Evolutionary conservation across 2,329 filamentous ascomycete genomes (phyloP), one percentile per base, ranked within the genome.

Genomic region (Calcarisporium arbuscula): DNA sequence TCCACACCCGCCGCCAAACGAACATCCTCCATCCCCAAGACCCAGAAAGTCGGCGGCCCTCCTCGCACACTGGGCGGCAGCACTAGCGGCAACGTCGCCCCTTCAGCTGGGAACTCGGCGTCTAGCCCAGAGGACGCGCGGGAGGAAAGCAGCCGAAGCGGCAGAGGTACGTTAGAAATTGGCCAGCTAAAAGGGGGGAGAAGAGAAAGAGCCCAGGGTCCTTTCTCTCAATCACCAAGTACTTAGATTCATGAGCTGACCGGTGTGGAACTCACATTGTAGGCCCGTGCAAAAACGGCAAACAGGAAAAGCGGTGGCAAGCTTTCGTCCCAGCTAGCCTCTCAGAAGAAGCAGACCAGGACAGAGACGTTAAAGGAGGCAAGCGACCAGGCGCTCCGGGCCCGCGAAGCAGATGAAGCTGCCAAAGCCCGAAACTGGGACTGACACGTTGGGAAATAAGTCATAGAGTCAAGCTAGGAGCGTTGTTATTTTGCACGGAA

Each of bases 301-400:
- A 62, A 59, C 39, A 77, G 65, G 59, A n/a, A n/a, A n/a, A n/a
- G n/a, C n/a, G 62, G 63, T 30, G 77, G 85, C 12, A 89, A 87
- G 53, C 67, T 94, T 10, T 73, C 74, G 21, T 63, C 69, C 20
- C 80, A 88, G 53, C 67, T 95, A 11, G 74, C 80, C 35, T 80
- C 79, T 22, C 84, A 94, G 61, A 85, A 83, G 63, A 79, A 76
- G 48, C 77, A 85, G 63, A 87, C 82, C 8, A 72, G 78, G 34
- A 68, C 64, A 19, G 77, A 82, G 40, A 80, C 78, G 2, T 64
- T 94, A 31, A 77, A 79, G 43, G 72, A 83, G 44, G 74, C 69
- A 5, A 87, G 85, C 53, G 64, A 70, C 33, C 70, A 80, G 36
- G 84, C 88, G 51, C 62, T 77, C 36, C 67, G 73, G 30, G 68